Base-by-base conservation (phyloP, 2,329 filamentous ascomycete species). In the Tolypocladium nubicola region DNA sequence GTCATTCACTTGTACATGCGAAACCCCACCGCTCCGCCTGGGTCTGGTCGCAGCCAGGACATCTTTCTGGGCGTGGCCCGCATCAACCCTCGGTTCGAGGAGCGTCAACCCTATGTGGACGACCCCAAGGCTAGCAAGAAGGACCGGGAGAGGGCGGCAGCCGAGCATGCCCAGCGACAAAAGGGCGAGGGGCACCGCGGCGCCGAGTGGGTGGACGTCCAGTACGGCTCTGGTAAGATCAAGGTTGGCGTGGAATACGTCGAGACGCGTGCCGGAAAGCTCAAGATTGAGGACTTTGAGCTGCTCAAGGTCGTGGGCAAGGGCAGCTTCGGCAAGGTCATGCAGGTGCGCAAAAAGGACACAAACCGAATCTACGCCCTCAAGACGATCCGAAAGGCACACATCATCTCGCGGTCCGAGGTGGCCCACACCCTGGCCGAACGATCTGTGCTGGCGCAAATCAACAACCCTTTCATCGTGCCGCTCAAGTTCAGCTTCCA, bases 401-500 rank as follows among this genome's bases (percentile, higher is more conserved):
- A 99, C 75, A 99, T 99, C 75, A 99, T 99, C 71, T 97, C 93
- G 39, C 85, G 94, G 59, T 97, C 94, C 53, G 94, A 99, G 80
- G 94, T 99, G 45, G 90, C 92, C 39, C 94, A 99, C 70, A 99
- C 94, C 5, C 82, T 99, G 43, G 94, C 94, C 26, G 94, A 99
- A 75, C 85, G 94, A 69, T 97, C 93, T n/a, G 94, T 99, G 56
- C 84, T 99, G 65, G 91, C 94, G 13, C 94, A 99, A 80, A 99
- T 99, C 78, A 97, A 99, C 84, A 99, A 97, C 67, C 94, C 94
- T 7, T 99, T 99, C 76, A 99, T 99, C 68, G 94, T 97, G 10
- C 94, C 94, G 2, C 83, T 99, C 66, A 99, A 99, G 73, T 99
- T 99, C 74, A 97, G 93, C 35, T 99, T 99, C 82, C 94, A 99